phyloP scores from a whole-genome alignment of 805 yeast species.

The Myxozyma udenii region DNA sequence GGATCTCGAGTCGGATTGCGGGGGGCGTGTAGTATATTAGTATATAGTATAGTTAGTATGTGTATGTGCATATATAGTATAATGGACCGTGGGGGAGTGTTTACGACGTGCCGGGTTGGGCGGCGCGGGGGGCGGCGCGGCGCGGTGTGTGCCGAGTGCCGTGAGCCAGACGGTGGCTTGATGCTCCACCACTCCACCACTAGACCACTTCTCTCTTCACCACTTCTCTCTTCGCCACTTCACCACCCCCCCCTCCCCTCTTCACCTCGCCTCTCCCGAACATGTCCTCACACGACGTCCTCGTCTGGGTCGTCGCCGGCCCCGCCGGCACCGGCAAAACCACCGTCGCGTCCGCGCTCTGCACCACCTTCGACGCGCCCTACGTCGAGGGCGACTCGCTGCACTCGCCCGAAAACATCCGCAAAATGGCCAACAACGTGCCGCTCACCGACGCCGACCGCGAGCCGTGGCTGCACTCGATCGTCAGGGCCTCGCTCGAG shows the following conservation, averaged over 20 bases:
- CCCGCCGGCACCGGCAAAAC: constrained; percentile 97
- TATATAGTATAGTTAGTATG: not conserved
- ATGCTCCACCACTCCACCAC: too few species aligned
- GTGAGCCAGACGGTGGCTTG: too few species aligned
- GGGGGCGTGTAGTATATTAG: not conserved
- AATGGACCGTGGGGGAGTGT: not conserved
- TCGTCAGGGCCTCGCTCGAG: constrained; percentile 41
- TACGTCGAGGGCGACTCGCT: constrained; percentile 79
- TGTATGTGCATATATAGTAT: not conserved
- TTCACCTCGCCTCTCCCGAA: not conserved
- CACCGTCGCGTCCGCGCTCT: constrained; percentile 60
- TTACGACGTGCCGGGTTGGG: too few species aligned
- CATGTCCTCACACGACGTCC: constrained; percentile 1
- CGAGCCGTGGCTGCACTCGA: constrained; percentile 75
- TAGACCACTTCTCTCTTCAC: not conserved
- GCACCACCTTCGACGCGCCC: constrained; percentile 47
- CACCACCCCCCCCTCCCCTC: not conserved
- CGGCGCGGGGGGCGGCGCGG: too few species aligned
- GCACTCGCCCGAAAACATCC: constrained; percentile 50
- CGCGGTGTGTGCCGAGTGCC: too few species aligned
- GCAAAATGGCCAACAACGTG: constrained; percentile 75
- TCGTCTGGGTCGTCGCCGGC: constrained; percentile 60
- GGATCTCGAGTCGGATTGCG: constrained; percentile 20
- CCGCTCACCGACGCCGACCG: constrained; percentile 89
- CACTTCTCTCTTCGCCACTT: not conserved